A percentile compares a stretch with the other conserved stretches of the same genome.
These are phyloP conservation scores for Royoungia palumana DNA, from an alignment of 768 basidiomycete genomes.

Conservation along the genomic window DNA sequence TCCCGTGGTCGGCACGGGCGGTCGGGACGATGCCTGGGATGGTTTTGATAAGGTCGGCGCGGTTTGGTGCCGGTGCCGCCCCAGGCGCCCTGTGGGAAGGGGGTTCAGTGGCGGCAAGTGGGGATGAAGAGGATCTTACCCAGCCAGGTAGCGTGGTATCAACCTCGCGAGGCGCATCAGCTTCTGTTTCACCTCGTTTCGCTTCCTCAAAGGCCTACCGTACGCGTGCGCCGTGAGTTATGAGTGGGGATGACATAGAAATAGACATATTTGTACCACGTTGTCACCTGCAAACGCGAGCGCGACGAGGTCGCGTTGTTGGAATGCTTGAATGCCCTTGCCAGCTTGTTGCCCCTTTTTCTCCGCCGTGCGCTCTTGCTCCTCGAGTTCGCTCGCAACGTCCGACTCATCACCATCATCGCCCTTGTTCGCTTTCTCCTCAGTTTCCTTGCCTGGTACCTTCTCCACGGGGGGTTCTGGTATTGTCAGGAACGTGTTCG, in stretches of 20 bases:
- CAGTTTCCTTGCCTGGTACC: constrained; percentile 2
- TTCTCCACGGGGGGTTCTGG: constrained; percentile 8
- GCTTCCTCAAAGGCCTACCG: constrained; percentile 78
- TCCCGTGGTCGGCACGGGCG: constrained; percentile 78
- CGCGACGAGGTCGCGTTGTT: constrained; percentile 90
- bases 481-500: constrained; percentile 14
- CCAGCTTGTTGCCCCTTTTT: constrained; percentile 43
- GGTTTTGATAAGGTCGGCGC: constrained; percentile 67
- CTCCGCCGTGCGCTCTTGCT: constrained; percentile 54
- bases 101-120: neutral
- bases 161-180: constrained; percentile 82
- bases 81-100: constrained; percentile 85
- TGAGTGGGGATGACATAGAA: too few relatives aligned
- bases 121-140: constrained; percentile 46
- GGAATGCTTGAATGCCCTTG: constrained; percentile 60
- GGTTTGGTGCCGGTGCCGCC: constrained; percentile 72
- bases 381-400: constrained; percentile 64
- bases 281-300: constrained; percentile 97
- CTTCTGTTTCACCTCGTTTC: constrained; percentile 78
- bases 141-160: constrained; percentile 94
- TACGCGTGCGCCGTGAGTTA: neutral
- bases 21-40: constrained; percentile 77
- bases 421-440: neutral
- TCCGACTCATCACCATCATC: constrained; percentile 43
- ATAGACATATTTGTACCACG: constrained; percentile 70